Evolutionary conservation across 805 yeast genomes (phyloP).

Genomic region (Cyberlindnera nakhonratchasimensis): DNA sequence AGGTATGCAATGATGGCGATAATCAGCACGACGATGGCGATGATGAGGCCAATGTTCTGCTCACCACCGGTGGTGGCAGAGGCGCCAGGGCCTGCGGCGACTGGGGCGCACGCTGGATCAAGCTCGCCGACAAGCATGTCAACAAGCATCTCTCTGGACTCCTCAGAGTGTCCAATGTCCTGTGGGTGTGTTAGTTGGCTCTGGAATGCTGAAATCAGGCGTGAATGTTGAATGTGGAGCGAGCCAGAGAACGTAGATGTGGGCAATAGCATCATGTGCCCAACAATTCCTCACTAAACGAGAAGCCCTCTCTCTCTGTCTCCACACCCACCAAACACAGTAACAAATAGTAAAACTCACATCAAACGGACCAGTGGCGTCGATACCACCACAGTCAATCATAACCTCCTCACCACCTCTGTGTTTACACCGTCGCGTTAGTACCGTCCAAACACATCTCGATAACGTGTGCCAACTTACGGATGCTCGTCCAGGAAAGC

Average conservation of each 20-base stretch:
- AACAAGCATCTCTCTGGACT: constrained; percentile 75
- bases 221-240: too few relatives aligned
- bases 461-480: constrained; percentile 32
- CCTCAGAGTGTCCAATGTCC: constrained; percentile 98
- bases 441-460: background rate
- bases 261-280: too few relatives aligned
- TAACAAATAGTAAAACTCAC: constrained; percentile 33
- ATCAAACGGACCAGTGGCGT: constrained; percentile 78
- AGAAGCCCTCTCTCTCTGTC: too few relatives aligned
- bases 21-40: constrained; percentile 21
- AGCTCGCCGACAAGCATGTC: constrained; percentile 74
- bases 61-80: constrained; percentile 28
- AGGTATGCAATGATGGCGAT: constrained; percentile 24
- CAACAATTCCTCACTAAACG: background rate
- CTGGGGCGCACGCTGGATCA: constrained; percentile 51
- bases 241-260: too few relatives aligned
- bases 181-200: constrained; percentile 22
- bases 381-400: constrained; percentile 76
- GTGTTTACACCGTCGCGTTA: constrained; percentile 29
- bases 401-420: constrained; percentile 83
- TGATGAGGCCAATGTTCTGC: constrained; percentile 23
- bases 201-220: too few relatives aligned
- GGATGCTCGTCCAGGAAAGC: constrained; percentile 52
- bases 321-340: background rate
- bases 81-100: constrained; percentile 17